Base-by-base conservation (phyloP, 2,329 filamentous ascomycete genomes). In the Colletotrichum tamarilloi region DNA sequence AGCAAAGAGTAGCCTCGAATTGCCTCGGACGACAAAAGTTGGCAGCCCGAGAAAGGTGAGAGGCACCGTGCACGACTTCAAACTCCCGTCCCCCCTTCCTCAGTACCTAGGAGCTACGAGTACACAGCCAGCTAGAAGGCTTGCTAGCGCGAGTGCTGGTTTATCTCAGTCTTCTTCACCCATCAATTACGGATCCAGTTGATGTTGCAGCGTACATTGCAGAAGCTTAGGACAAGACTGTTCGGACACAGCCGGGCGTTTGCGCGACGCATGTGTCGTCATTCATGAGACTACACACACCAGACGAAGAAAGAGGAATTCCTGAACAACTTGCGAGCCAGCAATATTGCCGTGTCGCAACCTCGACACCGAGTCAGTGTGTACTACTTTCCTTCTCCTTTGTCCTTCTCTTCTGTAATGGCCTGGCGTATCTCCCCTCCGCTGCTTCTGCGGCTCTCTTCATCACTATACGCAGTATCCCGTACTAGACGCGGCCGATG, bases 201-300 rank as follows among this genome's bases (percentile, higher is more conserved):
- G n/a, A 4, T 42, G 19, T 6, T 53, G 28, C 62, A 42, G 7
- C 32, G 28, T 16, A 42, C 30, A 42, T 56, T 42, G 52, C 62
- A 56, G n/a, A 30, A 9, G 62, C 16, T 64, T 26, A 42, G 68
- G 35, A 57, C 49, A 24, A 68, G 52, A 68, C 65, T 56, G 59
- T 59, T 26, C 38, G 53, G 59, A 56, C 53, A 38, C 38, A 38
- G 42, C 38, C 63, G 58, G 69, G 69, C 52, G 42, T 63, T 72
- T n/a, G 28, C 53, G 22, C 46, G 58, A 38, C 65, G 38, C 62
- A 16, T 24, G 32, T 62, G 69, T 72, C 70, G 60, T 72, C 67
- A 69, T 64, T 57, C 30, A 63, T 64, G 53, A 64, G 64, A 69
- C 53, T 72, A 38, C 24, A 59, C 58, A 19, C 42, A 69, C 30